Conservation (phyloP, 2,329 filamentous ascomycete genomes). For the Xylariaceae sp. region DNA sequence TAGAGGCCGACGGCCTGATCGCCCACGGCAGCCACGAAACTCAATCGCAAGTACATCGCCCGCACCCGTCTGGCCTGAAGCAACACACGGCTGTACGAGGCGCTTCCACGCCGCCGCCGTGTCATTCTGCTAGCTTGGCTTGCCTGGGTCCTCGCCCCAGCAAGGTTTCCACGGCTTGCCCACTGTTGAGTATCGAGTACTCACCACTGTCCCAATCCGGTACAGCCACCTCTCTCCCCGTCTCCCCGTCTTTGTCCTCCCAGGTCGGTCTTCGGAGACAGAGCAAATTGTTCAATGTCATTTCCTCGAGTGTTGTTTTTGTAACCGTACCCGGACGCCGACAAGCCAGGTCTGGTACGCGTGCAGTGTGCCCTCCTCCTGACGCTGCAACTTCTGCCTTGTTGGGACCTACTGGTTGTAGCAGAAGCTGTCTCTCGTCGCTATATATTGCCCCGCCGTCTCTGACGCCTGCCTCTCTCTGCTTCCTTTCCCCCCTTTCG, state of each 20-base stretch:
- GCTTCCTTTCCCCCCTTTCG: no score
- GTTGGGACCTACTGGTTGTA: no score
- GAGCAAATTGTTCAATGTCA: no score
- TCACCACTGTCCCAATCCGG: background rate
- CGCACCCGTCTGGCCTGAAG: background rate
- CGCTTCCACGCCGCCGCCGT: conserved; percentile 6
- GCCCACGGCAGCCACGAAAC: conserved; percentile 17
- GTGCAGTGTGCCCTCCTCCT: no score
- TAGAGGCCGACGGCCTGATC: conserved; percentile 3
- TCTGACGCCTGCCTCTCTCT: no score
- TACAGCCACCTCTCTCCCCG: background rate
- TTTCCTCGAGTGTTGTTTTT: no score
- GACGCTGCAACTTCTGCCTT: no score
- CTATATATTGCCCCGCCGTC: no score
- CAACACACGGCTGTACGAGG: background rate
- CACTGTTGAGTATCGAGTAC: background rate
- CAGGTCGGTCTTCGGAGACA: no score
- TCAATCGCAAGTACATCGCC: conserved; percentile 20
- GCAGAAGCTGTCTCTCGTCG: no score
- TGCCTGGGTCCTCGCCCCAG: conserved; percentile 1
- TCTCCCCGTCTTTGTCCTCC: background rate
- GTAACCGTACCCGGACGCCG: no score
- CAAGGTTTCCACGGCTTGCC: conserved; percentile 10
- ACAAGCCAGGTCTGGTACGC: no score
- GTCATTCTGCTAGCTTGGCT: conserved; percentile 5